Percentiles rank a stretch among this genome's conserved stretches.
Evolutionary conservation across 2,329 filamentous ascomycete genomes (phyloP).

Genomic region (Diaporthe helianthi): DNA sequence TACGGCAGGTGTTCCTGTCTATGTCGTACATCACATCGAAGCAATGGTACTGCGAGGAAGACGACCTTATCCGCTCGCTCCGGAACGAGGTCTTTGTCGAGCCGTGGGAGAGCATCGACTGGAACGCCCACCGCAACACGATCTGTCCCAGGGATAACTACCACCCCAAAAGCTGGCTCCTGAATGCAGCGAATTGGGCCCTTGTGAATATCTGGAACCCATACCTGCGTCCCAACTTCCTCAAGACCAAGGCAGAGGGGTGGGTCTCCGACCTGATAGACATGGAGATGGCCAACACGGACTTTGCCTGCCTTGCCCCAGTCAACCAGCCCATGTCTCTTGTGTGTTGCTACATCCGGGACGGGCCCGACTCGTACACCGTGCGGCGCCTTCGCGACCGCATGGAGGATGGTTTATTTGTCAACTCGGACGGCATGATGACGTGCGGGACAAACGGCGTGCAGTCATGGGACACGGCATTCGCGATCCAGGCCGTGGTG

Average conservation of each 20-base stretch:
- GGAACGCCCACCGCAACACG: conserved; percentile 78
- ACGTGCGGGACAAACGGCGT: conserved; percentile 98
- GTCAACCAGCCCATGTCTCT: conserved; percentile 92
- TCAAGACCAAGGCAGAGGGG: conserved; percentile 77
- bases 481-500: conserved; percentile 82
- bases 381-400: conserved; percentile 82
- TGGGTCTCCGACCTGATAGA: conserved; percentile 85
- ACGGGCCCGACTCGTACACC: conserved; percentile 76
- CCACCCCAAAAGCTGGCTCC: conserved; percentile 85
- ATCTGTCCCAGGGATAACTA: conserved; percentile 86
- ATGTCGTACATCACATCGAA: conserved; percentile 93
- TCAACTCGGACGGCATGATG: conserved; percentile 91
- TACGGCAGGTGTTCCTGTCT: conserved; percentile 92
- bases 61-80: conserved; percentile 74
- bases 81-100: conserved; percentile 84
- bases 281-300: conserved; percentile 93
- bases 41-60: conserved; percentile 78
- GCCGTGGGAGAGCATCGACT: conserved; percentile 79
- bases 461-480: conserved; percentile 95
- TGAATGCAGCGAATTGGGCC: conserved; percentile 80
- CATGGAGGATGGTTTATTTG: conserved; percentile 86
- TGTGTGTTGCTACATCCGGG: conserved; percentile 82
- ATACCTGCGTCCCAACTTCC: conserved; percentile 69
- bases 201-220: conserved; percentile 83
- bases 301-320: conserved; percentile 84